Percentiles rank a stretch among this genome's conserved stretches.
phyloP scores from a whole-genome alignment of 306 rosid species.

The Datisca glomerata region DNA sequence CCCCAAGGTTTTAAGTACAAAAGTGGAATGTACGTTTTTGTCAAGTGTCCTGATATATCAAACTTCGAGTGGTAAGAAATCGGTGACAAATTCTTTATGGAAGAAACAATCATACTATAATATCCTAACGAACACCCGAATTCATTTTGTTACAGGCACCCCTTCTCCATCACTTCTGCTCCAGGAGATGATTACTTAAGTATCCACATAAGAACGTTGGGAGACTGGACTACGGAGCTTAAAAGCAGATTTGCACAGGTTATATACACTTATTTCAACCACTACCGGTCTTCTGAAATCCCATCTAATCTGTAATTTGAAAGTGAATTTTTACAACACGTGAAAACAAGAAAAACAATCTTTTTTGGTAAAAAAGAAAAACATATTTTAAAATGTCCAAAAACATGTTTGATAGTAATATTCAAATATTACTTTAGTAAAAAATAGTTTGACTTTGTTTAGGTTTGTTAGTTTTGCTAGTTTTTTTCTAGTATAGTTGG shows the following conservation, averaged over 20 bases:
- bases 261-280: not conserved
- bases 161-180: conserved; percentile 92
- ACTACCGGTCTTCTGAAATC: not conserved
- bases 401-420: no score
- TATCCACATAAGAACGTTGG: conserved; percentile 63
- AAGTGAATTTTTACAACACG: no score
- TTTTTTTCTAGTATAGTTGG: no score
- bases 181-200: conserved; percentile 89
- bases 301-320: not conserved
- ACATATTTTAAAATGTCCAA: no score
- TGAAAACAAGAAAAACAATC: no score
- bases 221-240: conserved; percentile 91
- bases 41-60: conserved; percentile 84
- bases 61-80: conserved; percentile 63
- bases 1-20: conserved; percentile 63
- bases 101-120: no score
- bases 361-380: no score
- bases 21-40: conserved; percentile 89
- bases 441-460: no score
- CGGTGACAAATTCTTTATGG: no score
- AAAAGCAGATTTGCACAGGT: conserved; percentile 51
- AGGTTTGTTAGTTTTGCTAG: no score
- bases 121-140: no score
- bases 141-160: conserved; percentile 95
- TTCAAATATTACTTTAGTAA: no score